Percentiles rank a stretch among this genome's conserved stretches.
These are phyloP conservation scores for Ilex paraguariensis DNA, from an alignment of 305 asterid genomes.

Conservation along the genomic window DNA sequence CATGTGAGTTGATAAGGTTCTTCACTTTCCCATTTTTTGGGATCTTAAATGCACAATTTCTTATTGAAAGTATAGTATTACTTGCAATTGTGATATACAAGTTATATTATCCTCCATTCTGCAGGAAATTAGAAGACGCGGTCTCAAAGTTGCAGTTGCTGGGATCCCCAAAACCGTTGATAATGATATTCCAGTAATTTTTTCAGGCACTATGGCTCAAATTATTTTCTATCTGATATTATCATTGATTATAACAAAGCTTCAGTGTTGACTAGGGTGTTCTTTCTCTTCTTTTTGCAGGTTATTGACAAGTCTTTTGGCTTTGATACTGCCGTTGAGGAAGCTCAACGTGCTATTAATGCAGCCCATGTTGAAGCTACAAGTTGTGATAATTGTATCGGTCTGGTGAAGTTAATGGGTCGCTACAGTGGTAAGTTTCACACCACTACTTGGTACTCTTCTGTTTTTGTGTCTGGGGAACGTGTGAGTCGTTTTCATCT, in stretches of 20 bases:
- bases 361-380: constrained; percentile 75
- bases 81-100: neutral
- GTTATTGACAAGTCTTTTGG: constrained; percentile 76
- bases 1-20: neutral
- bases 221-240: neutral
- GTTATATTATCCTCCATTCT: constrained; percentile 3
- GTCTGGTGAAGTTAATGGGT: constrained; percentile 71
- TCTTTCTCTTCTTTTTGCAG: constrained; percentile 22
- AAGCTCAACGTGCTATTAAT: constrained; percentile 74
- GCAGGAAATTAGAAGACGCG: constrained; percentile 56
- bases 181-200: constrained; percentile 58
- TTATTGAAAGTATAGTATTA: constrained; percentile 4
- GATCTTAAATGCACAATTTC: constrained; percentile 7
- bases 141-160: constrained; percentile 46
- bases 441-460: neutral
- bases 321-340: constrained; percentile 74
- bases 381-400: constrained; percentile 64
- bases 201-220: neutral
- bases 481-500: neutral
- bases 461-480: constrained; percentile 6
- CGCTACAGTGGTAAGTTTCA: constrained; percentile 56
- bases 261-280: neutral
- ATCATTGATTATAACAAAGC: no score
- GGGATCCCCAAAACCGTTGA: constrained; percentile 37
- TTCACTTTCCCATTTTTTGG: neutral